Evolutionary conservation across 495 filamentous ascomycete species (phyloP).

Genomic region (Trichoderma orchidacearum): DNA sequence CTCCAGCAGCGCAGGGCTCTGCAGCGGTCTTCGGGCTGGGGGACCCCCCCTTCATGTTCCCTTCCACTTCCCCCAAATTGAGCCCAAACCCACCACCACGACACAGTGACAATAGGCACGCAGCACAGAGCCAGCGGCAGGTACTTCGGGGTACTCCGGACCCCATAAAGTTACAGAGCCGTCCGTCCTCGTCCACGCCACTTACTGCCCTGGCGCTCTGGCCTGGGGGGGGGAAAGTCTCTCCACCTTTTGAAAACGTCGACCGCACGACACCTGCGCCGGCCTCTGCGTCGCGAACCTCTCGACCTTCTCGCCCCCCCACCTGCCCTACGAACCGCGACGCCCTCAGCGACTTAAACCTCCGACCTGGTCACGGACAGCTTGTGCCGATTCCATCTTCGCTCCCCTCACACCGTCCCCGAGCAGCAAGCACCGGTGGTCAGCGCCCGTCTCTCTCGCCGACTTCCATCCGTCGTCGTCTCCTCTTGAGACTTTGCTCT

Average conservation of each 20-base stretch:
- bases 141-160: conserved; percentile 1
- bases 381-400: too few species aligned
- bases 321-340: neutral
- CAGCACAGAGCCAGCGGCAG: too few species aligned
- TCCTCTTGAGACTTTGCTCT: too few species aligned
- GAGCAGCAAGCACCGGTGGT: too few species aligned
- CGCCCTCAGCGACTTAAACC: neutral
- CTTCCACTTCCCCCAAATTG: too few species aligned
- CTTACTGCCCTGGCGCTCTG: neutral
- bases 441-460: too few species aligned
- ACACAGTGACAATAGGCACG: too few species aligned
- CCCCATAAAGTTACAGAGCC: neutral
- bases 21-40: neutral
- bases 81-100: too few species aligned
- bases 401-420: too few species aligned
- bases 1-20: neutral
- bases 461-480: too few species aligned
- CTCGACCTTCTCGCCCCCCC: neutral
- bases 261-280: neutral
- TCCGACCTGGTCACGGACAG: too few species aligned
- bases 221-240: neutral
- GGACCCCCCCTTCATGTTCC: neutral
- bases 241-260: neutral
- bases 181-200: neutral
- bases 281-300: neutral